These are phyloP conservation scores for Thuidium tamariscinum DNA, from an alignment of 225 moss, liverwort and hornwort species.

Conservation along the genomic window DNA sequence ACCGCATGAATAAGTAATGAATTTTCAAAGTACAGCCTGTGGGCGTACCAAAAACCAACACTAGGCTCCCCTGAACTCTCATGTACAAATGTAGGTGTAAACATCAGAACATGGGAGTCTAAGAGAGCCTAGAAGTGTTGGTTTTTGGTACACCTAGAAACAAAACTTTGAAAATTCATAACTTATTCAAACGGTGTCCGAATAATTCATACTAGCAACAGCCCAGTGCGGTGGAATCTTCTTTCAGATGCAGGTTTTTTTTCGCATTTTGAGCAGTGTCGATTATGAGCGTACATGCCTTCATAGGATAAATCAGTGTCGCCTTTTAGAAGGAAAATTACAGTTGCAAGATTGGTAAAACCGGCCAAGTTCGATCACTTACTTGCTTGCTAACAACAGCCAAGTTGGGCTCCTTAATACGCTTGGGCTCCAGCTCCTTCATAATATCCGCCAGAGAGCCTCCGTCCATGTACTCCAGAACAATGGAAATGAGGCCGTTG, in stretches of 20 bases:
- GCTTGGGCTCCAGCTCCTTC: conserved; percentile 40
- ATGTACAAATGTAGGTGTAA: neutral
- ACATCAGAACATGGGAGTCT: neutral
- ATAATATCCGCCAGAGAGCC: conserved; percentile 90
- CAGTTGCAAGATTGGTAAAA: neutral
- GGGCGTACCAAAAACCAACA: neutral
- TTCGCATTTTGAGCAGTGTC: neutral
- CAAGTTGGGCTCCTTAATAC: conserved; percentile 68
- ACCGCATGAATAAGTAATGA: neutral
- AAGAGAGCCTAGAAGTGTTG: neutral
- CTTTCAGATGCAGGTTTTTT: neutral
- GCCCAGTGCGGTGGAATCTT: neutral
- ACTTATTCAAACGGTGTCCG: neutral
- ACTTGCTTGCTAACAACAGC: conserved; percentile 86
- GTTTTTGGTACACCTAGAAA: neutral
- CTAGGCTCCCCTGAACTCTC: neutral
- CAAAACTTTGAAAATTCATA: neutral
- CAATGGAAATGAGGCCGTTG: conserved; percentile 82
- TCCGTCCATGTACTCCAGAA: conserved; percentile 98
- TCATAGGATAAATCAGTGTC: too few species aligned
- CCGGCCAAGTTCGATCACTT: neutral
- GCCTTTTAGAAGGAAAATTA: neutral
- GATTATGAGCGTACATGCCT: neutral
- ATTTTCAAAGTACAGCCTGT: neutral
- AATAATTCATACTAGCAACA: neutral